A percentile compares a stretch with the other conserved stretches of the same genome.
phyloP scores from a whole-genome alignment of 208 protist genomes.

The Leptomonas pyrrhocoris region DNA sequence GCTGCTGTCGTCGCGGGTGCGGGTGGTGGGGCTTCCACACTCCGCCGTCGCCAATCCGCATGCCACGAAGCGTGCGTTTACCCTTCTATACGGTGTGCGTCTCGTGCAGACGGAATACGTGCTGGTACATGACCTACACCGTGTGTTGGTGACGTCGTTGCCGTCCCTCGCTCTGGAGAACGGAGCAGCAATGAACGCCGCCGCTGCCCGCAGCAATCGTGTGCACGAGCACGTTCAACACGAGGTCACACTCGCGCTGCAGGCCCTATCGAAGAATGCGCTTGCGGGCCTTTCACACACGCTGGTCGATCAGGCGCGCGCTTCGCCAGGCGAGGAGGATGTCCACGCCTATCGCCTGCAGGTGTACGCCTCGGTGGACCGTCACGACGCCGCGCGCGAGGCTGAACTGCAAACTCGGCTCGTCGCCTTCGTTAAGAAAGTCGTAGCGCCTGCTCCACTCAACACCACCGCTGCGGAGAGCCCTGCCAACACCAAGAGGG shows the following conservation, averaged over 20 bases:
- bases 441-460: not conserved
- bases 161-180: not conserved
- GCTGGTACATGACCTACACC: conserved; percentile 13
- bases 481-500: not conserved
- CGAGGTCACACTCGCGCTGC: conserved; percentile 24
- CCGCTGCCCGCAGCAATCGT: not conserved
- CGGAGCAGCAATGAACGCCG: not conserved
- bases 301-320: conserved; percentile 20
- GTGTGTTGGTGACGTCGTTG: not conserved
- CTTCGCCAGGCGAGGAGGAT: not conserved
- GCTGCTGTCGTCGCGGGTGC: conserved; percentile 1
- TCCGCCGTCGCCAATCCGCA: not conserved
- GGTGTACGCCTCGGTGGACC: conserved; percentile 19
- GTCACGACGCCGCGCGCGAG: conserved; percentile 5
- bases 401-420: conserved; percentile 10
- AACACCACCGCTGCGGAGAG: no score
- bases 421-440: conserved; percentile 9
- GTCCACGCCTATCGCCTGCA: conserved; percentile 34
- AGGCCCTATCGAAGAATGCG: conserved; percentile 26
- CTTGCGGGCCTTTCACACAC: conserved; percentile 7
- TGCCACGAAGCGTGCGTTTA: conserved; percentile 3
- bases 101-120: conserved; percentile 25
- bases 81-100: conserved; percentile 15
- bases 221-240: conserved; percentile 1
- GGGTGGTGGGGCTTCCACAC: conserved; percentile 14